These are phyloP conservation scores for Cryptosporidium sp. DNA, from an alignment of 169 alveolate species.

Conservation along the genomic window DNA sequence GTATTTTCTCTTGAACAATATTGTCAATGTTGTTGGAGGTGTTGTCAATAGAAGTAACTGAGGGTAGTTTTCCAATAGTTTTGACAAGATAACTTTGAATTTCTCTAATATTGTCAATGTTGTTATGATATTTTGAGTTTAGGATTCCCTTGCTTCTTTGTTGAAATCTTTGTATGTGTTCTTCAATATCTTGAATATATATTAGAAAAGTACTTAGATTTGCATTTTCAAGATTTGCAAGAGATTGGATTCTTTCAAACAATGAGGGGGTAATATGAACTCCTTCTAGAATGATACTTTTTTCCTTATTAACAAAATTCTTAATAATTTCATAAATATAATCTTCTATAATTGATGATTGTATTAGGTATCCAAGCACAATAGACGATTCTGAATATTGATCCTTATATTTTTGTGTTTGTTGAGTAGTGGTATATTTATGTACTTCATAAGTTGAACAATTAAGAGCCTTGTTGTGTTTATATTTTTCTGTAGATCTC, in stretches of 20 bases:
- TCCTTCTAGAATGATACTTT: slow-evolving; percentile 86
- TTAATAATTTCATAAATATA: slow-evolving; percentile 82
- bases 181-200: slow-evolving; percentile 34
- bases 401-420: not conserved
- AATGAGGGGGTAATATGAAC: slow-evolving; percentile 86
- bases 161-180: slow-evolving; percentile 53
- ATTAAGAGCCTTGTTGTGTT: slow-evolving; percentile 20
- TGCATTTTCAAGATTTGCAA: not conserved
- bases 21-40: slow-evolving; percentile 52
- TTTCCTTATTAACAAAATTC: slow-evolving; percentile 74
- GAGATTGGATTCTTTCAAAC: slow-evolving; percentile 81
- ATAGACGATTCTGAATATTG: slow-evolving; percentile 78
- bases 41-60: slow-evolving; percentile 36
- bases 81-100: slow-evolving; percentile 37
- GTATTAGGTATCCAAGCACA: slow-evolving; percentile 83
- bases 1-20: slow-evolving; percentile 24
- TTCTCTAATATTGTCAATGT: slow-evolving; percentile 20
- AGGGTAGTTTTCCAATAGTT: not conserved
- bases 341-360: slow-evolving; percentile 82
- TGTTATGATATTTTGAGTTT: slow-evolving; percentile 32
- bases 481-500: slow-evolving; percentile 67
- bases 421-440: slow-evolving; percentile 6
- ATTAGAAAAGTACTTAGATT: slow-evolving; percentile 39
- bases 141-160: slow-evolving; percentile 68
- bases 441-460: slow-evolving; percentile 72